These are phyloP conservation scores for Russula lepida DNA, from an alignment of 768 basidiomycete species.

Conservation along the genomic window DNA sequence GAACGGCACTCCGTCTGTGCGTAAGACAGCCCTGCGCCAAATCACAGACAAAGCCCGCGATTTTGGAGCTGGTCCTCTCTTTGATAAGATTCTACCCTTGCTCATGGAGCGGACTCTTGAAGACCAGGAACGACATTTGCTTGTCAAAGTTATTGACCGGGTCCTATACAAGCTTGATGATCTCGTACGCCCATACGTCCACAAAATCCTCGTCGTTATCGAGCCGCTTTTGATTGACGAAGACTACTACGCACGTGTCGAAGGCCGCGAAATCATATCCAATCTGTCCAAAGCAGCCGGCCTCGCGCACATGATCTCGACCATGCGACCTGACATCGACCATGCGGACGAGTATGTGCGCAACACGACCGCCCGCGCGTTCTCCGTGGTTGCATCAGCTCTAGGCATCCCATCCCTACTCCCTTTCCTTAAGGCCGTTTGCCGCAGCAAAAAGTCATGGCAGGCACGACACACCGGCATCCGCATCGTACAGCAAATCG, in stretches of 20 bases:
- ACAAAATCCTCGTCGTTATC: slow-evolving; percentile 99
- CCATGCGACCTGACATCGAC: slow-evolving; percentile 99
- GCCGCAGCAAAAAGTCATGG: slow-evolving; percentile 99
- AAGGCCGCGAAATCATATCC: slow-evolving; percentile 98
- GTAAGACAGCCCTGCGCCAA: slow-evolving; percentile 94
- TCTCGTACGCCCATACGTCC: slow-evolving; percentile 96
- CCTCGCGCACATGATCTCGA: slow-evolving; percentile 99
- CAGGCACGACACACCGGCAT: slow-evolving; percentile 99
- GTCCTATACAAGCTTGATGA: slow-evolving; percentile 99
- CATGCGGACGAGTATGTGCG: slow-evolving; percentile 99
- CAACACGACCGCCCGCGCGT: slow-evolving; percentile 97
- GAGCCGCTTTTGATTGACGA: slow-evolving; percentile 98
- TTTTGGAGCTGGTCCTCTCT: slow-evolving; percentile 94
- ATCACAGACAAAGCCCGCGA: slow-evolving; percentile 99
- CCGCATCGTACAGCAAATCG: slow-evolving; percentile 98
- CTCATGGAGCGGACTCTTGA: slow-evolving; percentile 98
- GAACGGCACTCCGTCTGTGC: slow-evolving; percentile 96
- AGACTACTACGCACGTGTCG: slow-evolving; percentile 92
- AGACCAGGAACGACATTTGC: slow-evolving; percentile 95
- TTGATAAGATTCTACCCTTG: slow-evolving; percentile 96
- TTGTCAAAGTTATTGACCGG: slow-evolving; percentile 98
- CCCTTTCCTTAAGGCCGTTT: slow-evolving; percentile 97
- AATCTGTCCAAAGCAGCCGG: slow-evolving; percentile 98
- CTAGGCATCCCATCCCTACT: slow-evolving; percentile 96
- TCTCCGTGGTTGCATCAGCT: slow-evolving; percentile 97